These are phyloP conservation scores for Saccharomyces hybrid DNA, from an alignment of 1,139 yeast genomes.

Conservation along the genomic window DNA sequence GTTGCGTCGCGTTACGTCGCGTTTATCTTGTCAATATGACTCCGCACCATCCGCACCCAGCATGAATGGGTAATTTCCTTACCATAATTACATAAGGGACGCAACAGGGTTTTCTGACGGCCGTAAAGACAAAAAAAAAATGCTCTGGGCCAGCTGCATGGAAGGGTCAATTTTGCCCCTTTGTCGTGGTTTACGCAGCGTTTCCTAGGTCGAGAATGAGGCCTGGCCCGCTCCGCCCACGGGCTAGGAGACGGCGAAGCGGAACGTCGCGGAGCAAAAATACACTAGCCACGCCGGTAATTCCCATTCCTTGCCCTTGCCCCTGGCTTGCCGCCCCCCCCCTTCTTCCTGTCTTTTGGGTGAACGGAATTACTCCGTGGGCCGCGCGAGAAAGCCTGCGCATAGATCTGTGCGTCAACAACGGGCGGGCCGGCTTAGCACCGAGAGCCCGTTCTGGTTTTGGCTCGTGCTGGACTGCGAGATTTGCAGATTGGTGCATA, in stretches of 20 bases:
- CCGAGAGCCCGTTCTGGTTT: background rate
- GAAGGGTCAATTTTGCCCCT: background rate
- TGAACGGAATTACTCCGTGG: background rate
- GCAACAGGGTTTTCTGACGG: slow-evolving; percentile 35
- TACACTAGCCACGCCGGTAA: background rate
- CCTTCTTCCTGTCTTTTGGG: background rate
- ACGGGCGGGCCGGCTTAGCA: background rate
- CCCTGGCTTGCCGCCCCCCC: background rate
- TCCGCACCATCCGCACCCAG: background rate
- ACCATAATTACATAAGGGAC: background rate
- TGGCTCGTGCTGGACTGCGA: background rate
- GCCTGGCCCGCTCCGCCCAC: background rate
- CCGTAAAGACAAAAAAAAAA: slow-evolving; percentile 27
- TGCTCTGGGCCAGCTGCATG: slow-evolving; percentile 1
- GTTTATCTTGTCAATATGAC: background rate
- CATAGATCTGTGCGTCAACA: background rate
- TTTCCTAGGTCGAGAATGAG: background rate
- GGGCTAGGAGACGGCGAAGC: background rate
- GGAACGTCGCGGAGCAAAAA: background rate
- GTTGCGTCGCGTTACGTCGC: background rate
- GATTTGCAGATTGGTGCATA: slow-evolving; percentile 1
- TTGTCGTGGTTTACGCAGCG: background rate
- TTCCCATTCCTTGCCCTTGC: background rate
- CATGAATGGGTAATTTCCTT: background rate
- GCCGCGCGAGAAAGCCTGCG: background rate